Evolutionary conservation across 208 protist genomes (phyloP), one percentile per base, ranked within the genome.

Genomic region (Trypanosoma platydactyli): DNA sequence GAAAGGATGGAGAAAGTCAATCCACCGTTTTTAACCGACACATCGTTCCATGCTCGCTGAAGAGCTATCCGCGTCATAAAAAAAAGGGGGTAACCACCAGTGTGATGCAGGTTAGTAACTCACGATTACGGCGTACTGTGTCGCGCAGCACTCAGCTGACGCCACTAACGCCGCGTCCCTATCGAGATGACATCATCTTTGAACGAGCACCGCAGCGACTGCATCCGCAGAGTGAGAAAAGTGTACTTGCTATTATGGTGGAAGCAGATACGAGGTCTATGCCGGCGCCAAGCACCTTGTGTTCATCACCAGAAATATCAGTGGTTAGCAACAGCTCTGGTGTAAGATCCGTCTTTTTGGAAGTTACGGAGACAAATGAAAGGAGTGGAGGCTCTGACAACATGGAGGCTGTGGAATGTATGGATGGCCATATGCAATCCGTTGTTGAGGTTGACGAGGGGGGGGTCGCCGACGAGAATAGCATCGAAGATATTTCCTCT

Each of bases 111-210:
- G 24, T 15, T 45, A 25, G 30, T 35, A 44, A 44, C 7, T 1
- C 13, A 35, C 24, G 38, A 27, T 9, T n/a, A 6, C 2, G 0
- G 27, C 20, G 25, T 1, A 30, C 22, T 22, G 22, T 56, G 2
- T 61, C 53, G 15, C 52, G 44, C 33, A 44, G 55, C 7, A 63
- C 54, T 0, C 44, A 73, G 30, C 20, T 64, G 27, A 73, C 58
- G 24, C 60, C 51, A 18, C 24, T 59, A 55, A 44, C 60, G 0
- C 29, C 38, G 65, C 46, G 69, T 35, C 69, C 61, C 16, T 75
- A 75, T 56, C 22, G 27, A 27, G 69, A 75, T 52, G 48, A 64
- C n/a, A 45, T 75, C 55, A 68, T 75, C 18, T 75, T 68, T 68
- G 54, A 64, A 7, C 15, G 30, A 11, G 40, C 41, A 1, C 44